Base-by-base conservation (phyloP, 306 rosid genomes). In the Cicer cuneatum region DNA sequence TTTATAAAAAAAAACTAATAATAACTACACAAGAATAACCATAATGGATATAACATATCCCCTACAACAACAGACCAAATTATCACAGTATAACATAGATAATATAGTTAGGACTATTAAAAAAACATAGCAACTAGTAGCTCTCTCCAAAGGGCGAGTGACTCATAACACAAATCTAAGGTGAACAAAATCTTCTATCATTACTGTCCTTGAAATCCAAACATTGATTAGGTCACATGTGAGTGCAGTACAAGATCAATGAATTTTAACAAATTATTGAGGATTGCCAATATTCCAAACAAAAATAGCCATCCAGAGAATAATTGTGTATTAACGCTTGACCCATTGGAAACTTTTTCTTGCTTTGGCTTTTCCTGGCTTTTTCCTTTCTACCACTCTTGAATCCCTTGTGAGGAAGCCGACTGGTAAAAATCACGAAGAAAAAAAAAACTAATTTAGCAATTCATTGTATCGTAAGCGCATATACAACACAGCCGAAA, bases 311-410 rank as follows among this genome's bases (percentile, higher is more conserved):
- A 43, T 73, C 18, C 40, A 69, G 57, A 70, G 18, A 61, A 75
- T 29, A 48, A 63, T 77, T 57, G 38, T 73, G 18, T 49, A 59
- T 88, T 75, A 94, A 82, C 99, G 96, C 82, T 94, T 94, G 84
- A 94, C 97, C 99, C 99, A 94, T 82, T 94, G 99, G 92, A 83
- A 91, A 84, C 97, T 92, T 85, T 88, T 94, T 74, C 99, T 90
- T 86, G 99, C 99, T 86, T 90, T 92, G 16, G 99, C 99, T 63
- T 90, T 92, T 74, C 97, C 99, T 0, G 99, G 97, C 66, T 94
- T 94, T 75, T 94, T 94, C 93, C 99, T 88, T 85, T 94, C 99
- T 21, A 94, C 99, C 67, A 86, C 96, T 43, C 97, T 85, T 12
- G 97, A 41, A 54, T 94, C 97, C 83, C 99, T 89, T 8, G 99